phyloP scores from a whole-genome alignment of 257 asterid species.

The Nicotiana sylvestris region DNA sequence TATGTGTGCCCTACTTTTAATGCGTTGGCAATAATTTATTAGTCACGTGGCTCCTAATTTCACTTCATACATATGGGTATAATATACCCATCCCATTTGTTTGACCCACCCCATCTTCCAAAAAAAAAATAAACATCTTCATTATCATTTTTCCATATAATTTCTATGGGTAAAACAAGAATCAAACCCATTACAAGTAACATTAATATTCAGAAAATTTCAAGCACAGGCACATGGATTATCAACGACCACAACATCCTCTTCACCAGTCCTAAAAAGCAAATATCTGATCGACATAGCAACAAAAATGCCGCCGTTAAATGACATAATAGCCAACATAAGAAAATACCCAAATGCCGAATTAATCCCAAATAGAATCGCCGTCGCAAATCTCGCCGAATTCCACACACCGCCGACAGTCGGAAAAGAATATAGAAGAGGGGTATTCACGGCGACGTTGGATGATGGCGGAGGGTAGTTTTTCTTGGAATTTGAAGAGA shows the following conservation, averaged over 20 bases:
- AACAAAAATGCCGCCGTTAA: conserved; percentile 72
- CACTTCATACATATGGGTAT: too few species aligned
- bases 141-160: not conserved
- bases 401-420: conserved; percentile 20
- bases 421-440: conserved; percentile 36
- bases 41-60: too few species aligned
- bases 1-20: too few species aligned
- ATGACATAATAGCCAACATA: conserved; percentile 92
- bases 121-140: not conserved
- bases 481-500: conserved; percentile 16
- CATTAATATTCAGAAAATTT: not conserved
- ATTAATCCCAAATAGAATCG: conserved; percentile 56
- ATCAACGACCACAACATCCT: conserved; percentile 38
- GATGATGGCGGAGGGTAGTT: conserved; percentile 6
- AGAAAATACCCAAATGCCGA: conserved; percentile 74
- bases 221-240: conserved; percentile 85
- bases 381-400: conserved; percentile 37
- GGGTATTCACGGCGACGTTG: conserved; percentile 17
- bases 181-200: not conserved
- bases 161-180: not conserved
- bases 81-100: too few species aligned
- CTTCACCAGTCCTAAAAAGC: conserved; percentile 59
- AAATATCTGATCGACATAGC: conserved; percentile 66
- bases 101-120: too few species aligned
- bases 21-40: too few species aligned